These are phyloP conservation scores for Ambrosia artemisiifolia DNA, from an alignment of 129 eudicot genomes.

Conservation along the genomic window DNA sequence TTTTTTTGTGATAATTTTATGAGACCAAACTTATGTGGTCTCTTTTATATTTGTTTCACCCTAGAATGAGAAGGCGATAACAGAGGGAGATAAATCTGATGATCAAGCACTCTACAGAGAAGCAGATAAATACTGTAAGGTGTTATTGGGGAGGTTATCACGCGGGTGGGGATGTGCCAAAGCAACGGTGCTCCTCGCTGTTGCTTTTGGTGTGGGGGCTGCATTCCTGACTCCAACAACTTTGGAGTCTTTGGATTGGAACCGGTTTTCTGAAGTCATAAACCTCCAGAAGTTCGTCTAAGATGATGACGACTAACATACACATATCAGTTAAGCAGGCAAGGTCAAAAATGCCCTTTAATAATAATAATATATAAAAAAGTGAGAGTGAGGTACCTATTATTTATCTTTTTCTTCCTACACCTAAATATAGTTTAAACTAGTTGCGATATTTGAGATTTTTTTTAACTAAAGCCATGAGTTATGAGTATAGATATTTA, in stretches of 20 bases:
- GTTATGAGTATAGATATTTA: background rate
- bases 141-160: constrained; percentile 53
- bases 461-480: background rate
- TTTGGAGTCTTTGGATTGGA: constrained; percentile 52
- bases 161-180: constrained; percentile 62
- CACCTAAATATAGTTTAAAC: background rate
- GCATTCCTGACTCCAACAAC: constrained; percentile 41
- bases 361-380: background rate
- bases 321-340: constrained; percentile 9
- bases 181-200: constrained; percentile 36
- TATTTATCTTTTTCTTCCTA: background rate
- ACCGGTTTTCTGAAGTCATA: constrained; percentile 42
- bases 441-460: background rate
- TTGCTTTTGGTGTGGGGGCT: constrained; percentile 49
- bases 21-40: background rate
- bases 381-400: constrained; percentile 19
- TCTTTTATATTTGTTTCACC: background rate
- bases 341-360: constrained; percentile 8
- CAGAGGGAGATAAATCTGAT: constrained; percentile 40
- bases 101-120: constrained; percentile 49
- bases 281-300: constrained; percentile 27
- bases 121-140: constrained; percentile 71
- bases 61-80: constrained; percentile 67
- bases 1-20: background rate
- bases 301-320: background rate